Evolutionary conservation across 2,329 filamentous ascomycete species (phyloP), one percentile per base, ranked within the genome.

Genomic region (Celoporthe dispersa): DNA sequence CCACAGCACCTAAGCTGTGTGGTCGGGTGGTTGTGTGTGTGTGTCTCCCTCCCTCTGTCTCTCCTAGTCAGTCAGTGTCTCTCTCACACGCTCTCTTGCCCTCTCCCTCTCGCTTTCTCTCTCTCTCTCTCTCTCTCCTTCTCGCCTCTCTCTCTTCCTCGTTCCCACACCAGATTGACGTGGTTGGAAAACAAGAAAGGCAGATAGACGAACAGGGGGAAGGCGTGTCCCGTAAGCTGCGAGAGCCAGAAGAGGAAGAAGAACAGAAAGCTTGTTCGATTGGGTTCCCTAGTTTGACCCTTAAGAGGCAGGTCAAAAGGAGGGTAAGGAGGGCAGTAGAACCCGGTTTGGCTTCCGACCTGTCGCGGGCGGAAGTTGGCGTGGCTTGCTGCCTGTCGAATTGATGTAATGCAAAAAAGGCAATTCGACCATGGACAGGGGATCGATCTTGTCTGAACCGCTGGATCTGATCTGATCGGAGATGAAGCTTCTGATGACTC

Each of bases 401-500:
- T 44, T 25, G 51, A 44, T 71, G 70, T 64, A 67, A 67, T 48
- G 66, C 61, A 70, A 67, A 53, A 53, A 65, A 67, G 51, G 61
- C 70, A 70, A 64, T 70, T 68, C 70, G 68, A 67, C 63, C 70
- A 71, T 67, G 60, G 69, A 71, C 68, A 67, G 62, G 68, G 68
- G 57, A 68, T 53, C 64, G 59, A 35, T 64, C 51, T 35, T 33
- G 57, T 22, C 3, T 60, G 33, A 31, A 22, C 31, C 39, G 25
- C 14, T 60, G 64, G 35, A 39, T 66, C 22, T 31, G 61, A 19
- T 44, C 53, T 28, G 53, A 12, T 41, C 53, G 22, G 64, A 31
- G n/a, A 16, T 37, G 33, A 44, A 44, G 25, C 37, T 62, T 62
- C 28, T 59, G 64, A 3, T 33, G n/a, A 31, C 33, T 55, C 14